phyloP scores from a whole-genome alignment of 176 grass and related monocot genomes.

The Canna indica region DNA sequence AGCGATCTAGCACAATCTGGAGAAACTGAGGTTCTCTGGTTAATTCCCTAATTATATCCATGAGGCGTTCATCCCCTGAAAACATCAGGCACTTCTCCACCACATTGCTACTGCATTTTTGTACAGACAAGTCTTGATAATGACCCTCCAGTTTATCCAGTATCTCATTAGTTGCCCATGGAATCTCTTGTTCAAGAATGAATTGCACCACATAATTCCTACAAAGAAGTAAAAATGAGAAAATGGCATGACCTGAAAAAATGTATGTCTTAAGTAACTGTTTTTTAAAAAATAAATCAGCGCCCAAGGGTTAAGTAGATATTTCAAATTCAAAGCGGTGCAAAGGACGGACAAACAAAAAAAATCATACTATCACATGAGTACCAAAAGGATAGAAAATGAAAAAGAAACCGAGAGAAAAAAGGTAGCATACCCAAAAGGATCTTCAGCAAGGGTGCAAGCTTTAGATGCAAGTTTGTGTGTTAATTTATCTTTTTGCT shows the following conservation, averaged over 20 bases:
- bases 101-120: slow-evolving; percentile 47
- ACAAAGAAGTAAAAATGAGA: not conserved
- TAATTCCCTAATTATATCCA: slow-evolving; percentile 27
- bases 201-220: slow-evolving; percentile 56
- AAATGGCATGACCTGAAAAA: not conserved
- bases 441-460: slow-evolving; percentile 49
- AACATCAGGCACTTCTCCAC: slow-evolving; percentile 44
- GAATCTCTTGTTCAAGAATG: slow-evolving; percentile 16
- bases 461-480: slow-evolving; percentile 37
- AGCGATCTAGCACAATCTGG: slow-evolving; percentile 34
- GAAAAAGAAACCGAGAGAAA: not conserved
- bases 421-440: slow-evolving; percentile 48
- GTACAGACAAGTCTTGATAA: slow-evolving; percentile 30
- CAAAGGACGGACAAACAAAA: too few relatives aligned
- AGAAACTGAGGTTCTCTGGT: slow-evolving; percentile 21
- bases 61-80: slow-evolving; percentile 6
- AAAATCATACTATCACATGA: not conserved
- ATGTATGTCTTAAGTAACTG: not conserved
- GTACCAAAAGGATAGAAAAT: not conserved
- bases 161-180: slow-evolving; percentile 12
- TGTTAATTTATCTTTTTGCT: slow-evolving; percentile 41
- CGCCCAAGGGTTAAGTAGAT: not conserved
- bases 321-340: too few relatives aligned
- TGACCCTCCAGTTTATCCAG: slow-evolving; percentile 19
- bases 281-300: not conserved